Evolutionary conservation across 768 basidiomycete genomes (phyloP).

Genomic region (Phlebiopsis flavidoalba): DNA sequence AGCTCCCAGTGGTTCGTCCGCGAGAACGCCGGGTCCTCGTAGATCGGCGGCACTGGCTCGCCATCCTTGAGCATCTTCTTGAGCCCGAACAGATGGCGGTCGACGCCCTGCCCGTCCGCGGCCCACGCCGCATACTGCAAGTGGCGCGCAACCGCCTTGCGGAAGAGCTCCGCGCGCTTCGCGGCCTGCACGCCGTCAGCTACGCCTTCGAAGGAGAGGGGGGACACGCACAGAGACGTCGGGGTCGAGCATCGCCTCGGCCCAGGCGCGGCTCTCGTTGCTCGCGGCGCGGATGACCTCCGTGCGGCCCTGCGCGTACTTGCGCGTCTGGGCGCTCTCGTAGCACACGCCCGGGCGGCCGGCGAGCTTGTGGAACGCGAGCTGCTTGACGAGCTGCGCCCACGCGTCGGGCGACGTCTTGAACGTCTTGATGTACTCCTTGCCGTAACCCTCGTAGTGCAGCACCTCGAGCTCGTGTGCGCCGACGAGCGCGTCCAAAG

Average conservation of each 20-base stretch:
- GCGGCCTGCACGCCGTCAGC: background rate
- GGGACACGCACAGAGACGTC: constrained; percentile 43
- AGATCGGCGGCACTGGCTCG: constrained; percentile 70
- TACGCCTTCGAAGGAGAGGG: no score
- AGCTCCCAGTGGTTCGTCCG: constrained; percentile 88
- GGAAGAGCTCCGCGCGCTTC: constrained; percentile 56
- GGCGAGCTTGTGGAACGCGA: constrained; percentile 88
- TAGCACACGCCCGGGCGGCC: constrained; percentile 77
- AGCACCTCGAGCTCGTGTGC: constrained; percentile 74
- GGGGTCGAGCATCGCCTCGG: constrained; percentile 79
- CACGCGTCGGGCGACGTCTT: constrained; percentile 90
- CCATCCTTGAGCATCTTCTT: constrained; percentile 74
- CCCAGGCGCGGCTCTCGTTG: constrained; percentile 79
- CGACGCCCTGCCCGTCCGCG: constrained; percentile 91
- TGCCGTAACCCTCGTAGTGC: constrained; percentile 60
- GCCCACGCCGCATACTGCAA: constrained; percentile 87
- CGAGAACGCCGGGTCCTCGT: constrained; percentile 64
- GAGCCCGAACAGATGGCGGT: constrained; percentile 91
- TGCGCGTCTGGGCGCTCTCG: constrained; percentile 92
- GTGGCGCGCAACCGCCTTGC: constrained; percentile 74
- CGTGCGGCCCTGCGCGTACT: constrained; percentile 85
- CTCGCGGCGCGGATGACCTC: constrained; percentile 91
- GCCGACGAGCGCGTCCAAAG: constrained; percentile 72
- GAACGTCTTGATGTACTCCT: constrained; percentile 76
- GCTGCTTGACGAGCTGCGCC: constrained; percentile 93